A percentile compares a stretch with the other conserved stretches of the same genome.
Conservation (phyloP, 768 basidiomycete genomes). For the Porphyrellus cyaneotinctus region DNA sequence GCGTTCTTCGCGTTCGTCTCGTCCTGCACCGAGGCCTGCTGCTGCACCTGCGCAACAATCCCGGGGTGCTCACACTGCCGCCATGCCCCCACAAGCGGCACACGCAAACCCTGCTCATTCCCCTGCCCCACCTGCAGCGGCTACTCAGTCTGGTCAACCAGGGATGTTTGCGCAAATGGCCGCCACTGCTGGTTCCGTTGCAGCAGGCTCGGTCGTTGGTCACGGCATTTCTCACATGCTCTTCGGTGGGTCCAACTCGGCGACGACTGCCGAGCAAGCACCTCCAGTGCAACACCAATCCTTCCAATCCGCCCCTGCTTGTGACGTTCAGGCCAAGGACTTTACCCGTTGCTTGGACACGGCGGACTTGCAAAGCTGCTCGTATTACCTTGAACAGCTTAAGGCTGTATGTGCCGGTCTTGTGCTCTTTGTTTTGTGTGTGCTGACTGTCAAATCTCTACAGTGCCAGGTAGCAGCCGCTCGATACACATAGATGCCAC, state of each 20-base stretch:
- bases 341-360: slow-evolving; percentile 85
- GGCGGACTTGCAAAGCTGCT: slow-evolving; percentile 73
- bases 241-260: slow-evolving; percentile 62
- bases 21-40: slow-evolving; percentile 52
- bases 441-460: neutral
- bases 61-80: slow-evolving; percentile 47
- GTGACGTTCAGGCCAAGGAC: slow-evolving; percentile 82
- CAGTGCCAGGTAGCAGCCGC: slow-evolving; percentile 77
- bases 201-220: slow-evolving; percentile 81
- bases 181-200: slow-evolving; percentile 86
- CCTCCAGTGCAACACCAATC: slow-evolving; percentile 45
- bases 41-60: slow-evolving; percentile 45
- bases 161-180: slow-evolving; percentile 84
- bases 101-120: slow-evolving; percentile 42
- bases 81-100: slow-evolving; percentile 40
- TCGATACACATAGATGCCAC: slow-evolving; percentile 39
- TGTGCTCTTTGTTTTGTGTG: neutral
- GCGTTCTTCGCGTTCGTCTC: slow-evolving; percentile 78
- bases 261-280: slow-evolving; percentile 44
- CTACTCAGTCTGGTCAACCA: slow-evolving; percentile 47
- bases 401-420: slow-evolving; percentile 66
- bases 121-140: slow-evolving; percentile 35
- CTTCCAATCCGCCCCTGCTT: slow-evolving; percentile 46
- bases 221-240: slow-evolving; percentile 90
- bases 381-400: slow-evolving; percentile 84